These are phyloP conservation scores for Cladorrhinum samala DNA, from an alignment of 495 filamentous ascomycete species.

Conservation along the genomic window DNA sequence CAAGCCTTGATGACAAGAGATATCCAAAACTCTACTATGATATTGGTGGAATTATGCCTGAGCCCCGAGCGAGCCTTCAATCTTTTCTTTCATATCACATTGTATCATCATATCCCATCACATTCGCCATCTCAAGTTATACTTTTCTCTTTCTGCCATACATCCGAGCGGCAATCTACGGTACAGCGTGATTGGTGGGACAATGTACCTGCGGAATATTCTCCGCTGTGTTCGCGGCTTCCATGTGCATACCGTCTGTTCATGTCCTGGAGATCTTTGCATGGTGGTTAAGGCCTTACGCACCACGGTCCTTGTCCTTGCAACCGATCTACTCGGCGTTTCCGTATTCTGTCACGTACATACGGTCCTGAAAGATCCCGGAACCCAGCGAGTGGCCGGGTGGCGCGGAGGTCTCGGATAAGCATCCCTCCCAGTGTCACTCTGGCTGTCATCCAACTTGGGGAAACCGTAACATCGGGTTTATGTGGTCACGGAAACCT, in stretches of 20 bases:
- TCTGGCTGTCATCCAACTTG: background rate
- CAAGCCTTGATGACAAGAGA: too few species aligned
- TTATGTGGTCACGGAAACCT: too few species aligned
- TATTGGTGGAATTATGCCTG: too few species aligned
- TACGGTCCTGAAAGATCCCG: conserved; percentile 7
- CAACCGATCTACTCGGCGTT: background rate
- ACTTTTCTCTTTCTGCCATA: too few species aligned
- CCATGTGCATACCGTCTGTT: background rate
- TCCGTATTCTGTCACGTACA: conserved; percentile 8
- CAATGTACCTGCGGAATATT: background rate
- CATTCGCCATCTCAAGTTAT: too few species aligned
- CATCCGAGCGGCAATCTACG: too few species aligned
- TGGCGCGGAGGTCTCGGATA: conserved; percentile 1
- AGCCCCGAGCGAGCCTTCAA: too few species aligned
- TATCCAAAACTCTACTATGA: too few species aligned
- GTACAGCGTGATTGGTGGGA: too few species aligned
- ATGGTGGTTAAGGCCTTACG: background rate
- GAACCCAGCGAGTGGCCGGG: background rate
- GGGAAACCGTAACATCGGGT: background rate
- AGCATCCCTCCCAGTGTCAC: background rate
- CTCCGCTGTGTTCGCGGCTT: background rate
- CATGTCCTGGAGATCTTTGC: background rate
- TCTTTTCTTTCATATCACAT: too few species aligned
- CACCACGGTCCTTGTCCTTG: background rate
- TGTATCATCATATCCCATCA: too few species aligned